Evolutionary conservation across 495 filamentous ascomycete species (phyloP), one percentile per base, ranked within the genome.

Genomic region (Trichocladium uniseriatum): DNA sequence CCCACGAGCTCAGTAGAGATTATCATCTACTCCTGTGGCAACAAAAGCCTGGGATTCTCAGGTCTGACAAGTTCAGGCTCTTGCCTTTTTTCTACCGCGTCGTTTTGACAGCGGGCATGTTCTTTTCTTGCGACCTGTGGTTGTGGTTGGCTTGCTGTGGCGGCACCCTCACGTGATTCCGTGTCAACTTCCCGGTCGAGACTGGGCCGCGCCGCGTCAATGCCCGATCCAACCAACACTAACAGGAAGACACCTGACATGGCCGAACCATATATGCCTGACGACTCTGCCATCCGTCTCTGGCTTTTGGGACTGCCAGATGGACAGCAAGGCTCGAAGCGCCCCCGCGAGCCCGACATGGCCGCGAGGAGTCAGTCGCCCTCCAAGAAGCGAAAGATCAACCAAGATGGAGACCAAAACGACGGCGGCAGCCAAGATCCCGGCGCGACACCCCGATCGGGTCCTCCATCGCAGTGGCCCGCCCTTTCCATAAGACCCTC

Each of bases 231-330:
- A 32, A 32, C 31, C 31, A 32, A 32, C 31, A 32, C 31, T 10
- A 29, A 29, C 31, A 32, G 31, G 24, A 32, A 32, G 31, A 32
- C 31, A 14, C 31, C 31, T 32, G 2, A 11, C 40, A 38, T 38
- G 18, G 37, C 37, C 16, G 37, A 38, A 21, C 31, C 31, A 38
- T 20, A 16, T 38, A 38, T 38, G 37, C 21, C 38, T 15, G 21
- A 41, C 22, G 39, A 41, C 32, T 38, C 32, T 46, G 44, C 32
- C 42, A 45, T 21, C 43, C 43, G 22, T 41, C 21, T n/a, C 39
- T 27, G 39, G 39, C 21, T 41, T 8, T 41, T 16, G 21, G 21
- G 22, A 5, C 39, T 41, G 39, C 39, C 39, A 15, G 39, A 41
- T 41, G 21, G 39, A 28, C 39, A 41, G 22, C 22, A 14, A 41